Conservation (phyloP, 306 rosid genomes). For the Prunus mira region DNA sequence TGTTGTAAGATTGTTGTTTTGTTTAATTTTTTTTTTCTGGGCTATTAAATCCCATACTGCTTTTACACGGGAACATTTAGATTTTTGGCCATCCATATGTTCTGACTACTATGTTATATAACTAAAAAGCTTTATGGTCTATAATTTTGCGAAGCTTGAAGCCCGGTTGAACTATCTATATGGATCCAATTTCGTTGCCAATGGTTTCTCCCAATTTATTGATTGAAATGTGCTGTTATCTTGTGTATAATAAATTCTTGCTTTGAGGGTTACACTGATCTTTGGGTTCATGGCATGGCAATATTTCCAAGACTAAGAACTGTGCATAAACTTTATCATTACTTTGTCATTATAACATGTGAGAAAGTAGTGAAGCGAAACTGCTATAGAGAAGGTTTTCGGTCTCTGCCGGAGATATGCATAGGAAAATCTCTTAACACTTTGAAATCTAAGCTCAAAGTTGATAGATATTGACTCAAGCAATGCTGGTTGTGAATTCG, state of each 20-base stretch:
- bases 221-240: too few species aligned
- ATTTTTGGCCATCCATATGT: not conserved
- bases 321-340: too few species aligned
- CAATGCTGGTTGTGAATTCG: not conserved
- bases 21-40: slow-evolving; percentile 16
- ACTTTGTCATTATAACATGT: not conserved
- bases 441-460: too few species aligned
- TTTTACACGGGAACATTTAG: slow-evolving; percentile 17
- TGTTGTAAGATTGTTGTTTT: slow-evolving; percentile 28
- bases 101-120: slow-evolving; percentile 10
- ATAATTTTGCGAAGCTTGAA: not conserved
- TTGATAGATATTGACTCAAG: too few species aligned
- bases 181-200: not conserved
- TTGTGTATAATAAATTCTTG: too few species aligned
- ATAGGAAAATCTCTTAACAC: too few species aligned
- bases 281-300: too few species aligned
- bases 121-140: slow-evolving; percentile 3
- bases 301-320: too few species aligned
- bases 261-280: too few species aligned
- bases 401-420: too few species aligned
- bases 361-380: not conserved
- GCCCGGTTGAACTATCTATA: not conserved
- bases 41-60: slow-evolving; percentile 21
- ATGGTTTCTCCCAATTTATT: not conserved
- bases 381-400: not conserved